Evolutionary conservation across 768 basidiomycete species (phyloP), one percentile per base, ranked within the genome.

Genomic region (Antrodiella citrinella): DNA sequence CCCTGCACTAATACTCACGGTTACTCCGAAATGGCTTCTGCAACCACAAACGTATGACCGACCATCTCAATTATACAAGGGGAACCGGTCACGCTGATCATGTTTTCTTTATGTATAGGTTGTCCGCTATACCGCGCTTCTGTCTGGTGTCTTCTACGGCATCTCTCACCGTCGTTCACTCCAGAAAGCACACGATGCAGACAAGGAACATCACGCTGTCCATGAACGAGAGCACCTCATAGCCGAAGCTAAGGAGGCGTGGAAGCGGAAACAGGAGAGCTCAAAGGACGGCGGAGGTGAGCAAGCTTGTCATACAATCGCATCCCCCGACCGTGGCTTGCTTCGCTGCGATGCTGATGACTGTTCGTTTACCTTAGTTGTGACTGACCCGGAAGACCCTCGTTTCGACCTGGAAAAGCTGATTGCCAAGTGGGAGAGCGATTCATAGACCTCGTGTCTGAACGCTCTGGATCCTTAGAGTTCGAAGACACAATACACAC

Each of bases 401-500:
- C 82, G 80, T 56, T 99, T 97, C 70, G 93, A 97, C 75, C 75
- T 97, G 65, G 95, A 98, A 76, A 91, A 91, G 69, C 70, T 96
- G 53, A 62, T 90, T 65, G 74, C 76, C 41, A 80, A 82, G 64
- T 83, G 81, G 77, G 88, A 89, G 69, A 80, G 75, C 63, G 80
- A 80, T 59, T 77, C 72, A 56, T 50, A 58, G 43, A 43, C 9
- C 19, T 43, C n/a, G 5, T 19, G 18, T 22, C 18, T 38, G 41
- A 9, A n/a, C 18, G 18, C 41, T 43, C 9, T 18, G 15, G 30
- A 35, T 43, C 7, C 41, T 19, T 43, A 43, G 41, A 43, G 7
- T 43, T n/a, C 15, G 41, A 18, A n/a, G 41, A 9, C 15, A 43
- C 21, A 5, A 18, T 19, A 43, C 30, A 43, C 41, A 7, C 5